phyloP scores from a whole-genome alignment of 306 rosid species.

The Rosa lucieae region DNA sequence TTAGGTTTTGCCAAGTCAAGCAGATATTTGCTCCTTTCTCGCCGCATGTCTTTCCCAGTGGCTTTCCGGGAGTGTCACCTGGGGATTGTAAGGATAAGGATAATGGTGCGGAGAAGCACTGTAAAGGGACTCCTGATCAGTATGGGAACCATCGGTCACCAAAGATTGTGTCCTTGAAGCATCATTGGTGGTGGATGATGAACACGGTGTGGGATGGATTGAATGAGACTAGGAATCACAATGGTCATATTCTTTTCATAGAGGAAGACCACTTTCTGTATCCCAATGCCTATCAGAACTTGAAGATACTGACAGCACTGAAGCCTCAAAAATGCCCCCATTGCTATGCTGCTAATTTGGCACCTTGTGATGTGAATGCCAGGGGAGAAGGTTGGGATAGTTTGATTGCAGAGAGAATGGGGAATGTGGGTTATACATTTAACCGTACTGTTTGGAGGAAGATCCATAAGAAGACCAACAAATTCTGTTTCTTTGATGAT shows the following conservation, averaged over 20 bases:
- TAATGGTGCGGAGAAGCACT: constrained; percentile 34
- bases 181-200: constrained; percentile 99
- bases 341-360: constrained; percentile 90
- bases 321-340: constrained; percentile 77
- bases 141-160: constrained; percentile 84
- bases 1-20: constrained; percentile 84
- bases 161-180: constrained; percentile 87
- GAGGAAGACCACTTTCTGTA: constrained; percentile 91
- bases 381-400: constrained; percentile 72
- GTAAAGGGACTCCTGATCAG: constrained; percentile 83
- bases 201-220: constrained; percentile 92
- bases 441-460: constrained; percentile 86
- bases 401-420: constrained; percentile 94
- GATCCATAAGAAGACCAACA: constrained; percentile 69
- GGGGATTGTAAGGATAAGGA: constrained; percentile 73
- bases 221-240: constrained; percentile 58
- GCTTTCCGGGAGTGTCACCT: constrained; percentile 78
- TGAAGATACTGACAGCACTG: constrained; percentile 59
- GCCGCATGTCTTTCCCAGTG: constrained; percentile 67
- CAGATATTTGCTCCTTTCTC: constrained; percentile 91
- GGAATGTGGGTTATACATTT: constrained; percentile 85
- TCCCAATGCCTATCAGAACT: constrained; percentile 88
- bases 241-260: constrained; percentile 80
- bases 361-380: constrained; percentile 93
- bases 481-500: constrained; percentile 87